These are phyloP conservation scores for Apiospora aurea DNA, from an alignment of 2,329 filamentous ascomycete genomes.

Conservation along the genomic window DNA sequence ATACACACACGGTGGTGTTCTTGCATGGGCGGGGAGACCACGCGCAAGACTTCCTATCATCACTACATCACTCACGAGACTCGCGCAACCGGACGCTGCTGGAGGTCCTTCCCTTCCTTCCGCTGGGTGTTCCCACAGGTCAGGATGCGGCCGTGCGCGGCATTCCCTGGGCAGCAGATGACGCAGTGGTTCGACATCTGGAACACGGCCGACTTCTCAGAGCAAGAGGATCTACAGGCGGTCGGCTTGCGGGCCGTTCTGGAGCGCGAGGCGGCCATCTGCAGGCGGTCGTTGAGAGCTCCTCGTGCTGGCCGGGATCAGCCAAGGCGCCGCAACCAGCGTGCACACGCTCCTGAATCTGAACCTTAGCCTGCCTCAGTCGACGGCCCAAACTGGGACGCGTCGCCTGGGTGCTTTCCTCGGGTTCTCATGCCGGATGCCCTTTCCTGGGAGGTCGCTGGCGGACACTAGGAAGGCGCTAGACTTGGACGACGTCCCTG, in stretches of 20 bases:
- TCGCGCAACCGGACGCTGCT: conserved; percentile 40
- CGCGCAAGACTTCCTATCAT: conserved; percentile 41
- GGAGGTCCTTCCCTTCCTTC: conserved; percentile 51
- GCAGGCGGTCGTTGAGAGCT: conserved; percentile 49
- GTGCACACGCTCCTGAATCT: conserved; percentile 36
- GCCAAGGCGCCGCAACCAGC: conserved; percentile 53
- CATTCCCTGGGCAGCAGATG: conserved; percentile 36
- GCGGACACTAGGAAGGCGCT: conserved; percentile 26
- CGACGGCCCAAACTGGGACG: conserved; percentile 26
- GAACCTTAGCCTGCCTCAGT: conserved; percentile 30
- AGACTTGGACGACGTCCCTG: conserved; percentile 35
- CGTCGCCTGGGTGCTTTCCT: conserved; percentile 35
- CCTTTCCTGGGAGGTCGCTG: conserved; percentile 35
- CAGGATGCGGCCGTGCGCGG: conserved; percentile 37
- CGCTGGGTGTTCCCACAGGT: conserved; percentile 59
- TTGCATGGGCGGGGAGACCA: conserved; percentile 54
- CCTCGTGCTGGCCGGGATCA: conserved; percentile 53
- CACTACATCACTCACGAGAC: conserved; percentile 41
- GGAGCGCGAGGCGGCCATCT: conserved; percentile 41
- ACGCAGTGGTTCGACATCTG: conserved; percentile 62
- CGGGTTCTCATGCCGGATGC: conserved; percentile 37
- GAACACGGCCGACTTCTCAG: conserved; percentile 48
- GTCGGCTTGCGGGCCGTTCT: conserved; percentile 47
- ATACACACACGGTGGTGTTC: conserved; percentile 54
- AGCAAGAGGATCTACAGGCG: conserved; percentile 52